Conservation (phyloP, 495 filamentous ascomycete genomes). For the Extremus antarcticus region DNA sequence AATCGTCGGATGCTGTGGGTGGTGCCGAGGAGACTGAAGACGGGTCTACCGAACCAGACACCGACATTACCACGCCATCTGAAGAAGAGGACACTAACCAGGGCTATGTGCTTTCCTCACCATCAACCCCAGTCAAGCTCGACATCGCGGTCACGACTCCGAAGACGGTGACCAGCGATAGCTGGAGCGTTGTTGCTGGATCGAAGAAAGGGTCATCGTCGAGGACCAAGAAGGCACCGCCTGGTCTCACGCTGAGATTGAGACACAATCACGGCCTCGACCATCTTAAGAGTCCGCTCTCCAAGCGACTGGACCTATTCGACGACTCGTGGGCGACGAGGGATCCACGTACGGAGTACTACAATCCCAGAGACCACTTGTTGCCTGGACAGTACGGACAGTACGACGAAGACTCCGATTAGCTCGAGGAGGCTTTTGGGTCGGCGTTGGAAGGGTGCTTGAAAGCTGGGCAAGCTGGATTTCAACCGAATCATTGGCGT, state of each 20-base stretch:
- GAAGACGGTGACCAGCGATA: background rate
- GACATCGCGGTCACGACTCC: background rate
- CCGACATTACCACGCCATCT: background rate
- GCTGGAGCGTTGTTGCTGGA: background rate
- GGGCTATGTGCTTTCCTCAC: background rate
- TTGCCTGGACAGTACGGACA: too few relatives aligned
- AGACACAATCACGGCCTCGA: background rate
- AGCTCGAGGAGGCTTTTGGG: too few relatives aligned
- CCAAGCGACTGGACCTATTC: too few relatives aligned
- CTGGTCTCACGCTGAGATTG: background rate
- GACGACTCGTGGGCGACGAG: too few relatives aligned
- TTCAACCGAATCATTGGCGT: too few relatives aligned
- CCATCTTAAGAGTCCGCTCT: too few relatives aligned
- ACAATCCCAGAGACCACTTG: too few relatives aligned
- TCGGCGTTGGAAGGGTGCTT: too few relatives aligned
- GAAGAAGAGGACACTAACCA: background rate
- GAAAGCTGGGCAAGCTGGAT: too few relatives aligned
- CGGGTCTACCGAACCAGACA: background rate
- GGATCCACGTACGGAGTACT: too few relatives aligned
- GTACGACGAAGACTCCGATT: too few relatives aligned
- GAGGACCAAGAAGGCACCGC: background rate
- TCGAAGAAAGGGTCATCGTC: background rate
- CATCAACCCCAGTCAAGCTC: background rate
- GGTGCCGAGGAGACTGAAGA: background rate
- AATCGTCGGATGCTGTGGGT: background rate